These are phyloP conservation scores for Nicotiana tabacum DNA, from an alignment of 257 asterid species.

Conservation along the genomic window DNA sequence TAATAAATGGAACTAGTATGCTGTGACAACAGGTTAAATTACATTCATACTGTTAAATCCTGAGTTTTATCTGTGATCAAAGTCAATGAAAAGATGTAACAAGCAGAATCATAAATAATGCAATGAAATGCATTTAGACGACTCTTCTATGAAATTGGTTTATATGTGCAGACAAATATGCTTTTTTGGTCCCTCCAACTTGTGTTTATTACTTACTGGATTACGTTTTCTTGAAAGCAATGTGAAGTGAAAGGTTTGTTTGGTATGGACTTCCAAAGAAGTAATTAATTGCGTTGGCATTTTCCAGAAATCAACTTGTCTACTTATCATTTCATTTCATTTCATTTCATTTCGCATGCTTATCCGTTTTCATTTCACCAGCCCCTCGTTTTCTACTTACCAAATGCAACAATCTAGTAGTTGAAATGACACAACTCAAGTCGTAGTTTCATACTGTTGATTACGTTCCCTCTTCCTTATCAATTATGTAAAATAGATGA, in stretches of 20 bases:
- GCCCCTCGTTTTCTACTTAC: background rate
- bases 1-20: too few relatives aligned
- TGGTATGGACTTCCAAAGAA: slow-evolving; percentile 12
- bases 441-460: too few relatives aligned
- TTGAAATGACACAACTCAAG: background rate
- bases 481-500: background rate
- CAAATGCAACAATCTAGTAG: background rate
- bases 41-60: background rate
- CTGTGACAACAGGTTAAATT: too few relatives aligned
- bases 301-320: slow-evolving; percentile 9
- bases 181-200: slow-evolving; percentile 16
- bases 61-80: background rate
- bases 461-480: background rate
- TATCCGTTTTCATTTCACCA: slow-evolving; percentile 8
- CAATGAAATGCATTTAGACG: background rate
- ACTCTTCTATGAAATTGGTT: background rate
- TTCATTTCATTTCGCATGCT: background rate
- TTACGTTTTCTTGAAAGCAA: slow-evolving; percentile 14
- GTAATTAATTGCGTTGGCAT: slow-evolving; percentile 16
- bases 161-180: slow-evolving; percentile 11
- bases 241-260: background rate
- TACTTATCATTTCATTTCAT: too few relatives aligned
- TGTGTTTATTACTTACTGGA: slow-evolving; percentile 10
- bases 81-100: background rate
- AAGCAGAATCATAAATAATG: background rate